A percentile compares a stretch with the other conserved stretches of the same genome.
Evolutionary conservation across 2,329 filamentous ascomycete species (phyloP).

Genomic region (Lasiodiplodia hormozganensis): DNA sequence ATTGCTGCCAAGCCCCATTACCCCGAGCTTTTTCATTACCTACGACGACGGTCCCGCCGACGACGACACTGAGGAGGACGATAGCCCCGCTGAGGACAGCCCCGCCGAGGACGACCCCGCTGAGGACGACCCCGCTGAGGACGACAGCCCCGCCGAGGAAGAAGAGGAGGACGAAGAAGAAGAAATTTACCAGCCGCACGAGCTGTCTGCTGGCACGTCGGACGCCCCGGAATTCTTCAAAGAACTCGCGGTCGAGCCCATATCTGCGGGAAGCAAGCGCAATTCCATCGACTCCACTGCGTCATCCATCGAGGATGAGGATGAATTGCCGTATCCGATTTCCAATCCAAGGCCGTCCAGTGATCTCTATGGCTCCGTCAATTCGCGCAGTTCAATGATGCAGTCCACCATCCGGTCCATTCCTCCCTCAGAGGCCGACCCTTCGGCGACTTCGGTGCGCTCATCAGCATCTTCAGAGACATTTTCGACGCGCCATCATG

Average conservation of each 20-base stretch:
- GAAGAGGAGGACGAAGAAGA: neutral
- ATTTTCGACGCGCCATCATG: slow-evolving; percentile 21
- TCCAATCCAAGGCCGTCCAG: slow-evolving; percentile 4
- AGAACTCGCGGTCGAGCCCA: neutral
- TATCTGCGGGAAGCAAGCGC: neutral
- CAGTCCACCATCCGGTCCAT: slow-evolving; percentile 20
- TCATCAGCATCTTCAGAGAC: slow-evolving; percentile 29
- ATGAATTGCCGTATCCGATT: neutral
- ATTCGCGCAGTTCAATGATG: slow-evolving; percentile 21
- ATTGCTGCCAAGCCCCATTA: slow-evolving; percentile 13
- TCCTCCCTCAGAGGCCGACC: slow-evolving; percentile 12
- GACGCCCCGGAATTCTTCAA: slow-evolving; percentile 21
- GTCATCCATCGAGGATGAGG: slow-evolving; percentile 18
- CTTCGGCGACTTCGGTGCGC: slow-evolving; percentile 10
- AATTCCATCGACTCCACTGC: slow-evolving; percentile 9
- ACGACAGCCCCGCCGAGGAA: neutral
- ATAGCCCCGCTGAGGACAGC: neutral
- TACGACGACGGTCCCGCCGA: neutral
- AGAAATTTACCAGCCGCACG: neutral
- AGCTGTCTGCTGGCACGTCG: slow-evolving; percentile 13
- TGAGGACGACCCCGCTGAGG: neutral
- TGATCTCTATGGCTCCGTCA: slow-evolving; percentile 19
- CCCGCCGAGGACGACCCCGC: neutral
- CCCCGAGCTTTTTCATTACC: slow-evolving; percentile 2
- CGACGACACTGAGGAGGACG: neutral